Percentiles rank a stretch among this genome's conserved stretches.
These are phyloP conservation scores for Adansonia rubrostipa DNA, from an alignment of 441 rosid genomes.

Conservation along the genomic window DNA sequence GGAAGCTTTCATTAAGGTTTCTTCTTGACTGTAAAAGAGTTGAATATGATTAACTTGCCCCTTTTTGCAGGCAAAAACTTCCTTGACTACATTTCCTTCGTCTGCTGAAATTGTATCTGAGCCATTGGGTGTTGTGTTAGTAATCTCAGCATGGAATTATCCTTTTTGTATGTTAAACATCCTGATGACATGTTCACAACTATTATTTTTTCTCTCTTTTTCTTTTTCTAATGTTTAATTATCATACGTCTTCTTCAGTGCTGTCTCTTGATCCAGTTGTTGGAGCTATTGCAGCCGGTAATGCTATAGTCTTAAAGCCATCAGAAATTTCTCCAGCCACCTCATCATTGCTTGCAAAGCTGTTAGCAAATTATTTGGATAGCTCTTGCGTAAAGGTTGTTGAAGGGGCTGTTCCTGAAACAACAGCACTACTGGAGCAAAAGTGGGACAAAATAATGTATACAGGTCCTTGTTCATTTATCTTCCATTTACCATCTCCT, in stretches of 20 bases:
- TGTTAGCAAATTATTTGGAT: constrained; percentile 62
- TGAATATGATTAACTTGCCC: constrained; percentile 23
- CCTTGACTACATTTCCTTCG: constrained; percentile 68
- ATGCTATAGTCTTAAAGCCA: constrained; percentile 73
- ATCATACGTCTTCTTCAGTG: constrained; percentile 44
- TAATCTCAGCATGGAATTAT: constrained; percentile 85
- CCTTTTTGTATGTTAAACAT: constrained; percentile 57
- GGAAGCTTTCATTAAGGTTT: constrained; percentile 6
- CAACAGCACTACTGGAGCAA: constrained; percentile 70
- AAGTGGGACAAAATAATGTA: constrained; percentile 85
- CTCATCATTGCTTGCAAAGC: constrained; percentile 59
- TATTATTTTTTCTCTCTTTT: not conserved
- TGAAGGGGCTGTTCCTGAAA: constrained; percentile 71
- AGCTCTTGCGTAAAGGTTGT: constrained; percentile 59
- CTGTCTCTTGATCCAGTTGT: constrained; percentile 75
- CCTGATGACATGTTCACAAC: not conserved
- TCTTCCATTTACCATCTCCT: not conserved
- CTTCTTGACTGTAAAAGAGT: constrained; percentile 11
- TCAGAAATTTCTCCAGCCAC: constrained; percentile 76
- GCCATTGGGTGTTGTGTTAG: constrained; percentile 74
- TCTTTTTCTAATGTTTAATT: not conserved
- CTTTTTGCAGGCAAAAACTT: constrained; percentile 62
- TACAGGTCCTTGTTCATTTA: constrained; percentile 53
- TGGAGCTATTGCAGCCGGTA: constrained; percentile 87
- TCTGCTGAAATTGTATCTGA: constrained; percentile 77